phyloP scores from a whole-genome alignment of 345 rosid genomes.

The Trapa bicornis region DNA sequence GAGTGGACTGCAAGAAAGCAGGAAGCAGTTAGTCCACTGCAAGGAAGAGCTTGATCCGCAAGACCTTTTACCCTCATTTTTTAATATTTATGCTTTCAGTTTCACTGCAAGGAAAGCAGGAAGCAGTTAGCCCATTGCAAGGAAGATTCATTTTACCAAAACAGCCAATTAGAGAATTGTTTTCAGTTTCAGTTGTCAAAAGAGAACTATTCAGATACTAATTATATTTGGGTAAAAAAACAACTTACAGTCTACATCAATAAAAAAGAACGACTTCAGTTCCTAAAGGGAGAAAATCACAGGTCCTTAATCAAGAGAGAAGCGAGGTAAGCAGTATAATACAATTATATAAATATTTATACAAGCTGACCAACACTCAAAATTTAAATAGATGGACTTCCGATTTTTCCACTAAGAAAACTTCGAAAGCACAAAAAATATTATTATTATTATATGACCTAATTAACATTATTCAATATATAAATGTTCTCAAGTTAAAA shows the following conservation, averaged over 20 bases:
- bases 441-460: background rate
- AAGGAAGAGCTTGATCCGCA: background rate
- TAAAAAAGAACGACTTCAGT: background rate
- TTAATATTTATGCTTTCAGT: too few species aligned
- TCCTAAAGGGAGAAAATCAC: background rate
- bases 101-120: too few species aligned
- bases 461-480: too few species aligned
- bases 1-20: constrained; percentile 56
- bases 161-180: too few species aligned
- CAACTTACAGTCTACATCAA: background rate
- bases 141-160: background rate
- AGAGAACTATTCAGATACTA: too few species aligned
- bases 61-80: background rate
- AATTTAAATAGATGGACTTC: background rate
- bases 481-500: too few species aligned
- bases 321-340: background rate
- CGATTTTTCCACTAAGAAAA: background rate
- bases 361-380: background rate
- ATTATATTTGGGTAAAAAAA: background rate
- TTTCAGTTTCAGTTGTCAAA: too few species aligned
- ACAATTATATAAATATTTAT: background rate
- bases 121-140: too few species aligned
- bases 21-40: constrained; percentile 7
- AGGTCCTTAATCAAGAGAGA: background rate
- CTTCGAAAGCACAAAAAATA: background rate